Evolutionary conservation across 768 basidiomycete genomes (phyloP).

Genomic region (Tylopilus sp.): DNA sequence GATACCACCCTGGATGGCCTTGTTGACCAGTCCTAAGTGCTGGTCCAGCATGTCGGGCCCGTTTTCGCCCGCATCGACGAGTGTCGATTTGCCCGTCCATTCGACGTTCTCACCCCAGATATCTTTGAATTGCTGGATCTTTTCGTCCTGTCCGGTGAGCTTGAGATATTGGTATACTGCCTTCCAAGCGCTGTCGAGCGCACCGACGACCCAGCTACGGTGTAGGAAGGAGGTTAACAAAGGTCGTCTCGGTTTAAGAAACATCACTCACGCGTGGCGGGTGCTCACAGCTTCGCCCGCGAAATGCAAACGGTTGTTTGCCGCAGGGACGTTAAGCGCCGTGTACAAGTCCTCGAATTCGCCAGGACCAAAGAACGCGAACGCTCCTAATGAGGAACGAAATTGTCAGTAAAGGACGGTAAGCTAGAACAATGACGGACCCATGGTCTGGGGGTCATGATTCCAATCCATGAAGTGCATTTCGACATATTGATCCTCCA

Average conservation of each 20-base stretch:
- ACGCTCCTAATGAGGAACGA: slow-evolving; percentile 33
- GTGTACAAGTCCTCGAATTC: slow-evolving; percentile 34
- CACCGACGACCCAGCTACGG: slow-evolving; percentile 39
- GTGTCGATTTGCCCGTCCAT: neutral
- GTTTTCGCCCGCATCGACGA: neutral
- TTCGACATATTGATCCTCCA: slow-evolving; percentile 22
- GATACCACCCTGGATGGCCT: neutral
- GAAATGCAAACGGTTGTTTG: slow-evolving; percentile 13
- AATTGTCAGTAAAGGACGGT: neutral
- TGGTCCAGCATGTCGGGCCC: neutral
- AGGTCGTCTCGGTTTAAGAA: no score
- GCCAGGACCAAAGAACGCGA: slow-evolving; percentile 40
- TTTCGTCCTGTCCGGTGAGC: slow-evolving; percentile 6
- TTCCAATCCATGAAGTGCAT: slow-evolving; percentile 35
- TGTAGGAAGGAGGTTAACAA: no score
- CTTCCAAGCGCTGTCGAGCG: slow-evolving; percentile 36
- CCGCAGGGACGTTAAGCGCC: slow-evolving; percentile 31
- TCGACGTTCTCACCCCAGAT: slow-evolving; percentile 30
- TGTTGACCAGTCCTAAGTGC: neutral
- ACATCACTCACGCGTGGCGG: slow-evolving; percentile 12
- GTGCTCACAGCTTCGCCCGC: slow-evolving; percentile 16
- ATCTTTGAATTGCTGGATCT: slow-evolving; percentile 17
- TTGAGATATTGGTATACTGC: slow-evolving; percentile 30
- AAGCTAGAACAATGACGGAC: slow-evolving; percentile 15
- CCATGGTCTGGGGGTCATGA: slow-evolving; percentile 31